Conservation (phyloP, 2,329 filamentous ascomycete genomes). For the Fusarium siculi region DNA sequence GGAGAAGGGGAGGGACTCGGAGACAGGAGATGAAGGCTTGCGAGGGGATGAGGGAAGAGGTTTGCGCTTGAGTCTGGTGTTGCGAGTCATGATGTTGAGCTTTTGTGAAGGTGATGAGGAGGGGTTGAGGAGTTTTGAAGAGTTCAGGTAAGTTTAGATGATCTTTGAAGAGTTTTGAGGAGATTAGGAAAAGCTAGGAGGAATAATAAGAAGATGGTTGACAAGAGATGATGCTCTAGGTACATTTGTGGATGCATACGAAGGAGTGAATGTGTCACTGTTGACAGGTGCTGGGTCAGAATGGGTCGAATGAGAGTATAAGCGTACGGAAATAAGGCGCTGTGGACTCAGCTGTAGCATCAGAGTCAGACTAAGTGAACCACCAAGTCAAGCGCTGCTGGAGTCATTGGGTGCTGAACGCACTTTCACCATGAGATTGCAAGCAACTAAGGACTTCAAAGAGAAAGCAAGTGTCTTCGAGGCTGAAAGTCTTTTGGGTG, state of each 20-base stretch:
- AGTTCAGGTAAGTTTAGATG: too few species aligned
- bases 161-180: not conserved
- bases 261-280: not conserved
- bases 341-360: too few species aligned
- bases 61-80: not conserved
- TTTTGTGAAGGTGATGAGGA: too few species aligned
- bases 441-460: accelerated
- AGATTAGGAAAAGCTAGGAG: accelerated
- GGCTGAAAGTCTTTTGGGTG: not conserved
- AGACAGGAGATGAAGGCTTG: accelerated
- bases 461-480: accelerated
- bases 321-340: accelerated
- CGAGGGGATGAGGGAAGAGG: not conserved
- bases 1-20: accelerated
- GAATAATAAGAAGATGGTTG: accelerated
- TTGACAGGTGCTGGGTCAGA: not conserved
- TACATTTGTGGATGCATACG: too few species aligned
- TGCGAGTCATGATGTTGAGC: not conserved
- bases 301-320: not conserved
- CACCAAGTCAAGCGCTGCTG: accelerated
- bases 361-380: accelerated
- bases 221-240: accelerated
- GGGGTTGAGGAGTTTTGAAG: too few species aligned
- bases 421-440: accelerated
- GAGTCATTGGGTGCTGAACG: accelerated